Conservation (phyloP, 345 rosid species). For the Citropsis articulata region DNA sequence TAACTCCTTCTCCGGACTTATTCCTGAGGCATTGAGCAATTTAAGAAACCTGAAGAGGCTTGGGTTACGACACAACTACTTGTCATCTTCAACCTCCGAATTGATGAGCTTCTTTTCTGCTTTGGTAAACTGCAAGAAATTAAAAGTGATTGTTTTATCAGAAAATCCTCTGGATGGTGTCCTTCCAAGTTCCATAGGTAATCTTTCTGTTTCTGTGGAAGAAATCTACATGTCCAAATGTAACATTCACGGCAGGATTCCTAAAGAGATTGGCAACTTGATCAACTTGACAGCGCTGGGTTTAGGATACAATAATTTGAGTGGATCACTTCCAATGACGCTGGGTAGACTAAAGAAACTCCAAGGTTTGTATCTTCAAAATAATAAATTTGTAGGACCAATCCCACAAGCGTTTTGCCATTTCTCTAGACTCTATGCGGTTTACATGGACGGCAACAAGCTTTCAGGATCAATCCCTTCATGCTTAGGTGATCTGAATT, state of each 20-base stretch:
- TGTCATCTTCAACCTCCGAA: neutral
- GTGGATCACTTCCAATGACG: slow-evolving; percentile 7
- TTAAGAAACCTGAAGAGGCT: neutral
- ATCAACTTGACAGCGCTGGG: neutral
- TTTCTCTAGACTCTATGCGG: neutral
- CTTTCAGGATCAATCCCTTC: slow-evolving; percentile 7
- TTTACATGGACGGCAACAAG: neutral
- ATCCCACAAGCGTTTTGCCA: slow-evolving; percentile 1
- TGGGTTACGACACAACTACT: neutral
- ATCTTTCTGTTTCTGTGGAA: slow-evolving; percentile 3
- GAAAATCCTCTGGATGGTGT: neutral
- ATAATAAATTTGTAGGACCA: slow-evolving; percentile 6
- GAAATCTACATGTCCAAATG: neutral
- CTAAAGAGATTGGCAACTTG: slow-evolving; percentile 4
- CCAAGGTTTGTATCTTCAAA: neutral
- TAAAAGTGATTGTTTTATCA: too few species aligned
- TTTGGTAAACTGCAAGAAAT: slow-evolving; percentile 9
- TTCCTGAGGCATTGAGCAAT: neutral
- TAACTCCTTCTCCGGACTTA: neutral
- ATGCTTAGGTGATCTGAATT: slow-evolving; percentile 1
- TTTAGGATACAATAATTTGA: slow-evolving; percentile 6
- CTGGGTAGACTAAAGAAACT: neutral
- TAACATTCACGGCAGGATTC: slow-evolving; percentile 16
- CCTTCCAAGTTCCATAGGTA: slow-evolving; percentile 15
- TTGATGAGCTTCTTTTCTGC: slow-evolving; percentile 6